phyloP scores from a whole-genome alignment of 805 yeast genomes.

The Trichomonascus vanleenenianus region DNA sequence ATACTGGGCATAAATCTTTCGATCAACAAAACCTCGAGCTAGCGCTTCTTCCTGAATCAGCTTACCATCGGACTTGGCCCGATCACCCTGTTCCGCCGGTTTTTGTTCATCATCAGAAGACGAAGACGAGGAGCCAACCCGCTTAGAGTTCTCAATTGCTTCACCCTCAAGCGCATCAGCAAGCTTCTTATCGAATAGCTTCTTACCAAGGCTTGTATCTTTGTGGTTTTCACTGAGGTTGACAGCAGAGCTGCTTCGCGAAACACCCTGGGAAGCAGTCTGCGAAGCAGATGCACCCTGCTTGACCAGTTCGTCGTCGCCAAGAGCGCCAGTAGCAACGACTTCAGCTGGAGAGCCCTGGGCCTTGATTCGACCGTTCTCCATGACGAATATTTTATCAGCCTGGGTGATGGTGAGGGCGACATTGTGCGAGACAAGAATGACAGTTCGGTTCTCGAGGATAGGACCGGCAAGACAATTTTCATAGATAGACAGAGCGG shows the following conservation, averaged over 20 bases:
- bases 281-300: constrained; percentile 31
- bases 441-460: constrained; percentile 79
- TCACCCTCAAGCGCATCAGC: constrained; percentile 18
- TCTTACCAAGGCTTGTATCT: constrained; percentile 13
- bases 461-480: constrained; percentile 83
- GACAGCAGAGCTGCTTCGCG: constrained; percentile 49
- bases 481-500: constrained; percentile 89
- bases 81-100: constrained; percentile 27
- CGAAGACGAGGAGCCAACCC: constrained; percentile 26
- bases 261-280: constrained; percentile 24
- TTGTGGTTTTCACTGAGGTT: constrained; percentile 33
- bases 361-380: constrained; percentile 69
- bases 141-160: constrained; percentile 26
- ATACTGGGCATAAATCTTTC: constrained; percentile 66
- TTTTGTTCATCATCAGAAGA: constrained; percentile 29
- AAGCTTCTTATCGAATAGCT: constrained; percentile 15
- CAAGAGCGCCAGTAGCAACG: constrained; percentile 60
- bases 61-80: constrained; percentile 32
- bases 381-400: constrained; percentile 71
- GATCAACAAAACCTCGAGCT: constrained; percentile 74
- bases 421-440: constrained; percentile 89
- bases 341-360: constrained; percentile 66
- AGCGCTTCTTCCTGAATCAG: constrained; percentile 71
- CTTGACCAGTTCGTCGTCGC: constrained; percentile 77
- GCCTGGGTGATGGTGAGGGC: constrained; percentile 82